Percentiles rank a stretch among this genome's conserved stretches.
Conservation (phyloP, 805 yeast species). For the Suhomyces faveliae region DNA sequence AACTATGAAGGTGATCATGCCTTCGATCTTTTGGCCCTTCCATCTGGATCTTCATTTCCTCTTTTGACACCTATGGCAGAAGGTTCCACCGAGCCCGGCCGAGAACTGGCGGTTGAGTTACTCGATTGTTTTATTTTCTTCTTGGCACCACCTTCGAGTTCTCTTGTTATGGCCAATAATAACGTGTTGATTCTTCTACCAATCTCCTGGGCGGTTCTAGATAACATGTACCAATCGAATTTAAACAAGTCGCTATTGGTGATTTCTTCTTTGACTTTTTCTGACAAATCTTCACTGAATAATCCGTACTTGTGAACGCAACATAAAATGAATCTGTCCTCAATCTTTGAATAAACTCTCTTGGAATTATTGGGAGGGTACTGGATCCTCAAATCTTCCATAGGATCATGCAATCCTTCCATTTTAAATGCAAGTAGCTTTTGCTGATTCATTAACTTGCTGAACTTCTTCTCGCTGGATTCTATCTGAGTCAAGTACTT, state of each 20-base stretch:
- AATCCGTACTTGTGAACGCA: constrained; percentile 67
- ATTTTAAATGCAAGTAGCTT: constrained; percentile 53
- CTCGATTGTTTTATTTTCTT: constrained; percentile 27
- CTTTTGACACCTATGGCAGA: not conserved
- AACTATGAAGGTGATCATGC: not conserved
- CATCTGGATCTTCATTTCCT: not conserved
- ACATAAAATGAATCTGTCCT: constrained; percentile 64
- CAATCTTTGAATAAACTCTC: constrained; percentile 63
- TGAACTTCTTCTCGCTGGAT: constrained; percentile 65
- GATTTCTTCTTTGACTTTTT: constrained; percentile 65
- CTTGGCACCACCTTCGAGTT: constrained; percentile 59
- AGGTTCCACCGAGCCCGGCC: constrained; percentile 40
- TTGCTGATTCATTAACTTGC: constrained; percentile 54
- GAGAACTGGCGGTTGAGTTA: constrained; percentile 25
- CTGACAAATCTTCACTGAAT: constrained; percentile 56
- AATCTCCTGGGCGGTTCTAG: constrained; percentile 70
- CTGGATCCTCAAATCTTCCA: constrained; percentile 60
- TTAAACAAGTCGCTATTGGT: constrained; percentile 56
- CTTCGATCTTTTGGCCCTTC: not conserved
- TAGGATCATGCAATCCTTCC: constrained; percentile 53
- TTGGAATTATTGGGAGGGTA: constrained; percentile 86
- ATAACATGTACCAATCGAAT: constrained; percentile 71
- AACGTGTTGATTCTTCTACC: constrained; percentile 69
- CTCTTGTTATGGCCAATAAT: constrained; percentile 65
- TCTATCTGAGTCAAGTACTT: constrained; percentile 72